A percentile compares a stretch with the other conserved stretches of the same genome.
phyloP scores from a whole-genome alignment of 2,329 filamentous ascomycete species.

The Byssoonygena ceratinophila region DNA sequence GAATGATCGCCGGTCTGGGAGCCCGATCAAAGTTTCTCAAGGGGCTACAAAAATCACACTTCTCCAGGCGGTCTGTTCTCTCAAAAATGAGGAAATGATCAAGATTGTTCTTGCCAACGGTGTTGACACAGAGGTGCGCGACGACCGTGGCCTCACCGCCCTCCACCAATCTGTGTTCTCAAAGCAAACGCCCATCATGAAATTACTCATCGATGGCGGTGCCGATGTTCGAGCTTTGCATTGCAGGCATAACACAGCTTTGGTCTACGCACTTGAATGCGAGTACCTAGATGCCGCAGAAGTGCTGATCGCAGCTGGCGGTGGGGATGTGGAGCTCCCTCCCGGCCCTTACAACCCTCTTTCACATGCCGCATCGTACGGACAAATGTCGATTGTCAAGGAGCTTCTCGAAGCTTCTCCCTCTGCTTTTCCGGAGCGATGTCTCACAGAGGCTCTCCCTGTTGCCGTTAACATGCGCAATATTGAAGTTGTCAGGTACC shows the following conservation, averaged over 20 bases:
- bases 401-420: background rate
- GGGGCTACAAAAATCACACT: background rate
- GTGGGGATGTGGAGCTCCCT: background rate
- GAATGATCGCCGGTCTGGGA: too few species aligned
- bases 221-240: conserved; percentile 1
- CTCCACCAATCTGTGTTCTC: conserved; percentile 13
- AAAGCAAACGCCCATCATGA: conserved; percentile 6
- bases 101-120: background rate
- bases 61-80: conserved; percentile 43
- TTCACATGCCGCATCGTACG: background rate
- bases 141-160: background rate
- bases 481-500: background rate
- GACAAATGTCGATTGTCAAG: background rate
- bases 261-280: background rate
- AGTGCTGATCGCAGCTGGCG: background rate
- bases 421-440: background rate
- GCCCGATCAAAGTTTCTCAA: background rate
- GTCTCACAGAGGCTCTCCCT: background rate
- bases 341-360: background rate
- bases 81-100: conserved; percentile 41
- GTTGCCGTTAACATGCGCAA: background rate
- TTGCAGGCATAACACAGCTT: background rate
- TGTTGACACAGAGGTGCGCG: background rate
- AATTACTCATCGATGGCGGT: conserved; percentile 7
- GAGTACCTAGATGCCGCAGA: background rate